A percentile compares a stretch with the other conserved stretches of the same genome.
Evolutionary conservation across 169 alveolate species (phyloP).

Genomic region (Plasmodium gallinaceum): DNA sequence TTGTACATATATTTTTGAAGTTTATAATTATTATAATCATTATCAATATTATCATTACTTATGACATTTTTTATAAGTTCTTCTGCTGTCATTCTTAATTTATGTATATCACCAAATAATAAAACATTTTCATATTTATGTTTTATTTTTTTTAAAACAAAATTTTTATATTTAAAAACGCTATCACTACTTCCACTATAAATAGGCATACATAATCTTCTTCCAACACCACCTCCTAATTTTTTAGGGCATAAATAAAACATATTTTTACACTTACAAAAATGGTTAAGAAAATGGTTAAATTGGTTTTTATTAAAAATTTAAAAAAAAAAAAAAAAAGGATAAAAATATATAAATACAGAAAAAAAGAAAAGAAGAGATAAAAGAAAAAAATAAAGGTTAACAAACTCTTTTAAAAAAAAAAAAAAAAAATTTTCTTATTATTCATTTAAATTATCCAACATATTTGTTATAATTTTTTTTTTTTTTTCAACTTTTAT

Average conservation of each 20-base stretch:
- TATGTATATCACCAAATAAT: conserved; percentile 63
- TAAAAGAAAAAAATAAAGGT: too few relatives aligned
- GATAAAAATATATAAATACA: too few relatives aligned
- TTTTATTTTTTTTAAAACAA: conserved; percentile 75
- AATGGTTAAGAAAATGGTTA: not conserved
- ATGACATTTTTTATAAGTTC: conserved; percentile 31
- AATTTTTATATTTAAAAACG: conserved; percentile 52
- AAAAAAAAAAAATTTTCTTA: too few relatives aligned
- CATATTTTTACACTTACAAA: conserved; percentile 10
- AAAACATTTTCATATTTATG: conserved; percentile 72
- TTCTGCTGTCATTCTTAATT: conserved; percentile 59
- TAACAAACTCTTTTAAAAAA: too few relatives aligned
- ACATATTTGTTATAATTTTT: too few relatives aligned
- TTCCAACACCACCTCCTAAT: conserved; percentile 71
- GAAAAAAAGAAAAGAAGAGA: too few relatives aligned
- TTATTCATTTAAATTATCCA: too few relatives aligned
- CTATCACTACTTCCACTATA: conserved; percentile 72
- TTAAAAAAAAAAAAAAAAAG: too few relatives aligned
- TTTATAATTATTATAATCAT: conserved; percentile 26
- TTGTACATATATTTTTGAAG: conserved; percentile 31
- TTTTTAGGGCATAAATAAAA: conserved; percentile 7
- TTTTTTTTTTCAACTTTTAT: too few relatives aligned
- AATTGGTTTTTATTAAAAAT: too few relatives aligned
- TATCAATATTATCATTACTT: conserved; percentile 11
- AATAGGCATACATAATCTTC: conserved; percentile 69